These are phyloP conservation scores for Hygrocybe punicea DNA, from an alignment of 768 basidiomycete genomes.

Conservation along the genomic window DNA sequence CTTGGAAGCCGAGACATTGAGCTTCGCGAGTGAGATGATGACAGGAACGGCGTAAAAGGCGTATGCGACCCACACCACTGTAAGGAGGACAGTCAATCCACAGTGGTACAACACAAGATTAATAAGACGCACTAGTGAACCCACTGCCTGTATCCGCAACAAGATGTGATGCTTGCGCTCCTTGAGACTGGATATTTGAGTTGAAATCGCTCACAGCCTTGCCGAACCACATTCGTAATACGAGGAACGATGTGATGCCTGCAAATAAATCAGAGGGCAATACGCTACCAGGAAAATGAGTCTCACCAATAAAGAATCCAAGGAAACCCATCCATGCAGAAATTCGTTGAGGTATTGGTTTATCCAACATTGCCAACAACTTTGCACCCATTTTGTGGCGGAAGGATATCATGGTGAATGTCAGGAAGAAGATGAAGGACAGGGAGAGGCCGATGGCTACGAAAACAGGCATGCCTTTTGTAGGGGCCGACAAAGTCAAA, in stretches of 20 bases:
- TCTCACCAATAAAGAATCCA: conserved; percentile 68
- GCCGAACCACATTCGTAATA: conserved; percentile 78
- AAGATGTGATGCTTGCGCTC: conserved; percentile 53
- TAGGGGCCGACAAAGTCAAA: conserved; percentile 56
- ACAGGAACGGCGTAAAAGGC: conserved; percentile 71
- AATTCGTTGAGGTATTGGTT: conserved; percentile 51
- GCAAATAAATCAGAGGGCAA: conserved; percentile 1
- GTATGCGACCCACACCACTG: conserved; percentile 79
- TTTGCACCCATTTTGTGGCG: conserved; percentile 55
- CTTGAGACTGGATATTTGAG: conserved; percentile 50
- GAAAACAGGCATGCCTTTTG: conserved; percentile 57
- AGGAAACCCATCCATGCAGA: conserved; percentile 75
- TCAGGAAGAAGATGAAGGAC: conserved; percentile 59
- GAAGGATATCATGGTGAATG: conserved; percentile 63
- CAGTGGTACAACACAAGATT: background rate
- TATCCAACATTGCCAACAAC: conserved; percentile 48
- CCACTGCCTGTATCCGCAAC: conserved; percentile 64
- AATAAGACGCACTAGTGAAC: conserved; percentile 60
- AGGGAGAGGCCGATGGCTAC: conserved; percentile 59
- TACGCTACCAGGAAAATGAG: background rate
- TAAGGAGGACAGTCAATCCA: background rate
- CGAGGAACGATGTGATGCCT: conserved; percentile 68
- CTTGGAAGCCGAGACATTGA: conserved; percentile 15
- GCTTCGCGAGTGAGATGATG: conserved; percentile 57
- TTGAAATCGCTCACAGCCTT: conserved; percentile 81